These are phyloP conservation scores for Phyllostachys edulis DNA, from an alignment of 176 grass and related monocot genomes.

Conservation along the genomic window DNA sequence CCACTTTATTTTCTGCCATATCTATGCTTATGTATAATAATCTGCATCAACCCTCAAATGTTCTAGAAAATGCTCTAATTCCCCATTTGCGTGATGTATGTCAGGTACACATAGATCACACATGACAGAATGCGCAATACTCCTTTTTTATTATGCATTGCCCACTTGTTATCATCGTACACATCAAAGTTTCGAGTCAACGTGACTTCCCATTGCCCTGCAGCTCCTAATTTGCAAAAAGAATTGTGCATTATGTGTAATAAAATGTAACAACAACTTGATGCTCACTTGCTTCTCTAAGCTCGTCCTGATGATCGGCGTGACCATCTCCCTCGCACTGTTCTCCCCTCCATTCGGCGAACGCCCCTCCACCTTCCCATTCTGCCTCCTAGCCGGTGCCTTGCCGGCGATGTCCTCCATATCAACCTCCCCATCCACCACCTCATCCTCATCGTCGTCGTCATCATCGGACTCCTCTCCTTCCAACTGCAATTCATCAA, in stretches of 20 bases:
- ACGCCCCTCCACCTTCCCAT: conserved; percentile 34
- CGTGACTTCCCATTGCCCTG: neutral
- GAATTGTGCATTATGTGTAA: neutral
- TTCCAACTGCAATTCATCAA: conserved; percentile 50
- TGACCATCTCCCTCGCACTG: conserved; percentile 79
- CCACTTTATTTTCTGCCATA: neutral
- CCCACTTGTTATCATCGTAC: neutral
- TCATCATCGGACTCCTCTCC: conserved; percentile 47
- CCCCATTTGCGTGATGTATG: neutral
- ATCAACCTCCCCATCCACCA: conserved; percentile 56
- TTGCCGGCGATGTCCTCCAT: conserved; percentile 98
- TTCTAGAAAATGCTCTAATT: neutral
- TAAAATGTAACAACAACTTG: neutral
- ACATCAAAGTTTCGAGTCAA: neutral
- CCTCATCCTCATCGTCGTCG: conserved; percentile 41
- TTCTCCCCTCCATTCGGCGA: conserved; percentile 43
- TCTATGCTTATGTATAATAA: neutral
- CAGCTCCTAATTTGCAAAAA: neutral
- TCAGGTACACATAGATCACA: neutral
- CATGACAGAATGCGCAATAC: neutral
- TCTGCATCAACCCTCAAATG: neutral
- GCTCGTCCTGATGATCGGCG: conserved; percentile 78
- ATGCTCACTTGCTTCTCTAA: conserved; percentile 83
- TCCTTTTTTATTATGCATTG: neutral
- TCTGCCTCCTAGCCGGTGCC: conserved; percentile 42